These are phyloP conservation scores for Tricholoma furcatifolium DNA, from an alignment of 768 basidiomycete species.

Conservation along the genomic window DNA sequence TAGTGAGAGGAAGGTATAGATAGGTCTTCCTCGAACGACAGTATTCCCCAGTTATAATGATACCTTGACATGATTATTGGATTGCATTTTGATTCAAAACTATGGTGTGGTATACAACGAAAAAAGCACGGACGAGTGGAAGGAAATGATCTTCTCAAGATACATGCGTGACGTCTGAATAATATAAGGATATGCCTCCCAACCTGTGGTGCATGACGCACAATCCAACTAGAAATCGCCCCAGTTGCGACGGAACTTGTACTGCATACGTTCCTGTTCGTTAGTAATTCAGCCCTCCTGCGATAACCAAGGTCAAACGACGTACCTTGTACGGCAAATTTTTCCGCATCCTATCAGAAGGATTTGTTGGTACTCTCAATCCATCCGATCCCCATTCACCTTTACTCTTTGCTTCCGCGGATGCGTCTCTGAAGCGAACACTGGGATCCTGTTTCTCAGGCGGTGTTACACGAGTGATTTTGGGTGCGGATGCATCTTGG, in stretches of 20 bases:
- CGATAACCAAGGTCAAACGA: conserved; percentile 4
- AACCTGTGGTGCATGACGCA: neutral
- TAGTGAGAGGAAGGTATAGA: conserved; percentile 24
- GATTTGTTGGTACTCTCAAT: conserved; percentile 69
- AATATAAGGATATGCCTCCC: conserved; percentile 3
- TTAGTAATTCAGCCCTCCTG: conserved; percentile 39
- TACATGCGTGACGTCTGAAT: neutral
- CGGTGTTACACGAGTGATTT: conserved; percentile 56
- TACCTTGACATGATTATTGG: conserved; percentile 9
- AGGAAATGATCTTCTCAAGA: neutral
- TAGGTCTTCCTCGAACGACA: conserved; percentile 1
- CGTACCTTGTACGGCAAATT: conserved; percentile 88
- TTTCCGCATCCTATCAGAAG: conserved; percentile 77
- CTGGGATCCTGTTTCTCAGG: conserved; percentile 71
- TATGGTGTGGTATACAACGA: conserved; percentile 3
- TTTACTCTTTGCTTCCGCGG: conserved; percentile 48
- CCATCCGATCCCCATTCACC: conserved; percentile 75
- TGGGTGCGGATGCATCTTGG: conserved; percentile 39
- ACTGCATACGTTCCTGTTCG: conserved; percentile 66
- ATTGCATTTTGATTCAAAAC: neutral
- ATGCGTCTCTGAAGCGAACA: conserved; percentile 56
- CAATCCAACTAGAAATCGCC: conserved; percentile 63
- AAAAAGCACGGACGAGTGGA: neutral
- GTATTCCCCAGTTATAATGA: conserved; percentile 16
- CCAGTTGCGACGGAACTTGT: conserved; percentile 88